Percentiles rank a stretch among this genome's conserved stretches.
phyloP scores from a whole-genome alignment of 1,139 yeast genomes.

The Nakaseomyces sp. region DNA sequence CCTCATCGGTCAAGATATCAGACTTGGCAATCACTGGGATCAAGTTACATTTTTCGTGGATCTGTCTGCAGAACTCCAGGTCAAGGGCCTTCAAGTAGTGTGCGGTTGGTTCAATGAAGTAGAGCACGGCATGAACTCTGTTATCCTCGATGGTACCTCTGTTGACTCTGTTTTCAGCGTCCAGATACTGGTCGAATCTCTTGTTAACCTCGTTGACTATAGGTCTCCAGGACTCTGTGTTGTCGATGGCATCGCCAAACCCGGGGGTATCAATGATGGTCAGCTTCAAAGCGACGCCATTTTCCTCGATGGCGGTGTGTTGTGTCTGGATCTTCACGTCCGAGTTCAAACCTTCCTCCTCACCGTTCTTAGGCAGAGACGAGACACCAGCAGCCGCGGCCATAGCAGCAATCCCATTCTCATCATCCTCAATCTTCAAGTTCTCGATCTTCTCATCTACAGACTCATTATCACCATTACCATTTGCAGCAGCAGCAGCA shows the following conservation, averaged over 20 bases:
- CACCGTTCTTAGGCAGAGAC: slow-evolving; percentile 10
- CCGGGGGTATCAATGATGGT: slow-evolving; percentile 90
- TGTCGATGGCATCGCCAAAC: slow-evolving; percentile 86
- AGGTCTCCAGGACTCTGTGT: slow-evolving; percentile 85
- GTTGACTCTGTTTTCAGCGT: slow-evolving; percentile 79
- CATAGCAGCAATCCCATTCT: slow-evolving; percentile 16
- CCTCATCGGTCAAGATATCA: slow-evolving; percentile 87
- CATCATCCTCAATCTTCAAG: slow-evolving; percentile 12
- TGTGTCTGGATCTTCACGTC: slow-evolving; percentile 60
- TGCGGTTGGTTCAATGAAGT: slow-evolving; percentile 95
- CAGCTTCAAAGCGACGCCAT: slow-evolving; percentile 79
- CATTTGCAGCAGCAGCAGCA: not conserved
- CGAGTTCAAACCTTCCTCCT: slow-evolving; percentile 29
- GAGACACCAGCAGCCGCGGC: slow-evolving; percentile 9
- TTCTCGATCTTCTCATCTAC: slow-evolving; percentile 20
- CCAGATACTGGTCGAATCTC: slow-evolving; percentile 82
- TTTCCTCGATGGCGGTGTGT: slow-evolving; percentile 76
- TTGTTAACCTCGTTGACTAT: slow-evolving; percentile 81
- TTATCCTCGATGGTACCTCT: slow-evolving; percentile 66
- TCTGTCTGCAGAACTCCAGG: slow-evolving; percentile 76
- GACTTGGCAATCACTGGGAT: slow-evolving; percentile 94
- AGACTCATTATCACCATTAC: slow-evolving; percentile 8
- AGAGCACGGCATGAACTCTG: slow-evolving; percentile 79
- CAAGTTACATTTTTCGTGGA: slow-evolving; percentile 85
- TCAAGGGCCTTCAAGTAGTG: slow-evolving; percentile 87